Base-by-base conservation (phyloP, 495 filamentous ascomycete genomes). In the Aspergillus nanangensis region DNA sequence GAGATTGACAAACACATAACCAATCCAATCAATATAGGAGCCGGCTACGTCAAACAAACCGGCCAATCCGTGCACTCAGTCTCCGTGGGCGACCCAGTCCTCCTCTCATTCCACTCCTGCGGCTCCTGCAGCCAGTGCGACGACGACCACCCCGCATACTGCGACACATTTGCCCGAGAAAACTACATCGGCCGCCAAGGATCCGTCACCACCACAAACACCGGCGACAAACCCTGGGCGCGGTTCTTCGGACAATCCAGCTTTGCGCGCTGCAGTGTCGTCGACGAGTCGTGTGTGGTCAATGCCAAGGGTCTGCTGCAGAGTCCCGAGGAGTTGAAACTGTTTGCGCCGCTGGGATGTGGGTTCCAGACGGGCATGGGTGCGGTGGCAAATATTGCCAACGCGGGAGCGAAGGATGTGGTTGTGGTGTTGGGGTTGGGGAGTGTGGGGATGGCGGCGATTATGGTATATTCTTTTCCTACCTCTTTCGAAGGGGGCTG, bases 301-400 rank as follows among this genome's bases (percentile, higher is more conserved):
- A 63, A 57, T 31, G 63, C 58, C 0, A 48, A 57, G 3, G 18
- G 34, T 38, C 35, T 63, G 1, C 33, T 61, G 17, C 18, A 36
- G 7, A 38, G 42, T 13, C 42, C 40, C 0, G 57, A 58, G 0
- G 62, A 73, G 19, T 37, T 74, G 7, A 57, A 51, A 17, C 38
- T 72, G 0, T 71, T 62, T 18, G 68, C 71, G 14, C 59, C 71
- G 8, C 42, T 74, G 7, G 69, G 69, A 0, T 74, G 69, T 47
- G 67, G 71, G 1, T 62, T 72, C 47, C 68, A 71, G 48, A 74
- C 71, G 4, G 71, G 70, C 1, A 55, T 61, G 25, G 67, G 66
- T 3, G 63, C 63, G 0, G 52, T 70, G 27, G 37, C 61, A 3
- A 65, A 70, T 43, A 50, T 60, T 15, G 46, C 62, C 0, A 19